Conservation (phyloP, 1,284 basidiomycete species). For the Athelia psychrophila region DNA sequence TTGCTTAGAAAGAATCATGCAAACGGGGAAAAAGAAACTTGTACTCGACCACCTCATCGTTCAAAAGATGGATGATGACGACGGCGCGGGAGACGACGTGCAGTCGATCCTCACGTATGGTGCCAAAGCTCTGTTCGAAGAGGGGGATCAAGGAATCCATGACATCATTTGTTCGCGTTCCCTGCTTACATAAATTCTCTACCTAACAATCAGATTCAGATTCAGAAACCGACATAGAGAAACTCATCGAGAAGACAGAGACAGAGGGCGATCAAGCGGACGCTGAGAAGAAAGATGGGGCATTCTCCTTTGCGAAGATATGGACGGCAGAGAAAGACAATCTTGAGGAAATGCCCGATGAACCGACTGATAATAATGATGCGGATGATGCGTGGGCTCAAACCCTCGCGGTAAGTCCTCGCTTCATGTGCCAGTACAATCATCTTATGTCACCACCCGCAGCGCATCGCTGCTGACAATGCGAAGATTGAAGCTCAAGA, state of each 20-base stretch:
- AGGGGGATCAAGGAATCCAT: constrained; percentile 41
- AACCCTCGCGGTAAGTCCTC: constrained; percentile 36
- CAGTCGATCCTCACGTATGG: constrained; percentile 83
- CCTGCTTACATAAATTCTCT: not conserved
- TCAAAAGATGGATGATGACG: constrained; percentile 86
- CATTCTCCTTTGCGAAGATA: constrained; percentile 84
- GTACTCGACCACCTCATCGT: constrained; percentile 91
- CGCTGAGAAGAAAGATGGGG: constrained; percentile 39
- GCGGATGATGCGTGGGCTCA: constrained; percentile 77
- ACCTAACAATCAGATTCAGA: constrained; percentile 38
- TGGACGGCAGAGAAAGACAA: constrained; percentile 78
- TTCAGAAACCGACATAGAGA: constrained; percentile 76
- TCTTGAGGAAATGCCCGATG: constrained; percentile 64
- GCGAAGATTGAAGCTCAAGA: constrained; percentile 45
- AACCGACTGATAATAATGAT: constrained; percentile 36
- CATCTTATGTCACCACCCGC: constrained; percentile 6
- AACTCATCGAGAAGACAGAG: constrained; percentile 82
- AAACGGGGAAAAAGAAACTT: constrained; percentile 87
- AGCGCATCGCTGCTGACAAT: constrained; percentile 58
- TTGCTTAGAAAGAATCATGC: constrained; percentile 76
- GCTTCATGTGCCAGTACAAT: not conserved
- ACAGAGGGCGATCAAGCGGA: constrained; percentile 61
- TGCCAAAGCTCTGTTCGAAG: constrained; percentile 77
- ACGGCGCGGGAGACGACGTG: constrained; percentile 69
- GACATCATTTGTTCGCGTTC: constrained; percentile 69